Percentiles rank a stretch among this genome's conserved stretches.
Conservation (phyloP, 1,284 basidiomycete genomes). For the Leccinum ponderosum region DNA sequence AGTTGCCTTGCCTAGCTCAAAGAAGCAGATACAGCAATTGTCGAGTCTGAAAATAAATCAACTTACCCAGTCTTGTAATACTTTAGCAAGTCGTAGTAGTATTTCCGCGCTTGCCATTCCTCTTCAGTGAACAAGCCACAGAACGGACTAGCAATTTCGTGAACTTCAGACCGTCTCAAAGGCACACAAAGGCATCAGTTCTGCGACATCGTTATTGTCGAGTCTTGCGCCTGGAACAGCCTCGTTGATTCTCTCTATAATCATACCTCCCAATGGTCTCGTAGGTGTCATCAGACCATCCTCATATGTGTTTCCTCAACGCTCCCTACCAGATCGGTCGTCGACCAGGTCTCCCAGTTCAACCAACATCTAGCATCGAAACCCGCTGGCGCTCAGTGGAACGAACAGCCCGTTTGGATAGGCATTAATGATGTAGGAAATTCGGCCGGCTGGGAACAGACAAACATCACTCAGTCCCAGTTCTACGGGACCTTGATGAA, state of each 20-base stretch:
- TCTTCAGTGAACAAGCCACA: slow-evolving; percentile 64
- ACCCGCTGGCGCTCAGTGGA: slow-evolving; percentile 53
- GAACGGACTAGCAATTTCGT: slow-evolving; percentile 59
- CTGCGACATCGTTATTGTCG: slow-evolving; percentile 53
- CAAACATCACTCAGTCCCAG: slow-evolving; percentile 44
- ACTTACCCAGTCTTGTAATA: slow-evolving; percentile 72
- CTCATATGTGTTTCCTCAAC: not conserved
- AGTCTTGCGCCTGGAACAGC: slow-evolving; percentile 65
- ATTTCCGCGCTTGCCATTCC: slow-evolving; percentile 68
- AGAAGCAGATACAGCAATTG: slow-evolving; percentile 1
- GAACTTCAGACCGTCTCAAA: slow-evolving; percentile 67
- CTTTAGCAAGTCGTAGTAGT: slow-evolving; percentile 73
- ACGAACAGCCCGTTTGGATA: slow-evolving; percentile 50
- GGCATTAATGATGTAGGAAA: slow-evolving; percentile 66
- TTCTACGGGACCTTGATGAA: slow-evolving; percentile 56
- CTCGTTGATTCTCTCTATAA: slow-evolving; percentile 62
- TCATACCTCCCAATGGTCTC: slow-evolving; percentile 55
- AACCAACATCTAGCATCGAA: slow-evolving; percentile 50
- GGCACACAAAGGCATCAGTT: slow-evolving; percentile 74
- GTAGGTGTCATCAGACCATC: not conserved
- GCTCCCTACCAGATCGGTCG: slow-evolving; percentile 44
- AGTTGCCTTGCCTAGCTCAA: slow-evolving; percentile 56
- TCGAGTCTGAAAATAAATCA: not conserved
- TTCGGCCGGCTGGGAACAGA: slow-evolving; percentile 53
- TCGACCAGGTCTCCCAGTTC: slow-evolving; percentile 63